Evolutionary conservation across 768 basidiomycete genomes (phyloP).

Genomic region (Macrolepiota fuliginosa): DNA sequence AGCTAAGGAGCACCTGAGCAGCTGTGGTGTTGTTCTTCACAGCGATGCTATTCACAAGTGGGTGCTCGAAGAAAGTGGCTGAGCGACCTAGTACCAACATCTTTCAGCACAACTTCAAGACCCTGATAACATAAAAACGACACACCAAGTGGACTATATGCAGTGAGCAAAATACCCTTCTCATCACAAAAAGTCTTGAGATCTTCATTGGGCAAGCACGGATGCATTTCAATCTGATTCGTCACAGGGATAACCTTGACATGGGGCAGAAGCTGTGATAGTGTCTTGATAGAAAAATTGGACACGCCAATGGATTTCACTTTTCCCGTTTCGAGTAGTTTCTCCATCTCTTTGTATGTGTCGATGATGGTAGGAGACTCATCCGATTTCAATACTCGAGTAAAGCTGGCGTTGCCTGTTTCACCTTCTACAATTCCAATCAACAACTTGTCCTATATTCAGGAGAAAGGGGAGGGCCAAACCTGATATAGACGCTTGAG

Average conservation of each 20-base stretch:
- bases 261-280: constrained; percentile 36
- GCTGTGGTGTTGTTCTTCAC: constrained; percentile 29
- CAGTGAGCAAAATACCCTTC: constrained; percentile 48
- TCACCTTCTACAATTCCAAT: neutral
- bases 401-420: neutral
- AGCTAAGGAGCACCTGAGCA: constrained; percentile 59
- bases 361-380: constrained; percentile 24
- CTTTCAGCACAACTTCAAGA: neutral
- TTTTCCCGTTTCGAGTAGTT: constrained; percentile 31
- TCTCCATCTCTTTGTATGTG: constrained; percentile 25
- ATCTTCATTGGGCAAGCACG: constrained; percentile 50
- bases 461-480: neutral
- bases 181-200: constrained; percentile 46
- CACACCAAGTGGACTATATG: constrained; percentile 44
- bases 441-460: neutral
- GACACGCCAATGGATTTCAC: constrained; percentile 53
- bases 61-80: constrained; percentile 30
- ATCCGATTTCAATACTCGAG: constrained; percentile 15
- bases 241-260: constrained; percentile 46
- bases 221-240: constrained; percentile 60
- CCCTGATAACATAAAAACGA: neutral
- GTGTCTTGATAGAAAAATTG: constrained; percentile 51
- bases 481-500: constrained; percentile 14
- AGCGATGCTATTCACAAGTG: constrained; percentile 29
- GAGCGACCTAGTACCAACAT: constrained; percentile 17